These are phyloP conservation scores for Penicillium sp. DNA, from an alignment of 2,329 filamentous ascomycete species.

Conservation along the genomic window DNA sequence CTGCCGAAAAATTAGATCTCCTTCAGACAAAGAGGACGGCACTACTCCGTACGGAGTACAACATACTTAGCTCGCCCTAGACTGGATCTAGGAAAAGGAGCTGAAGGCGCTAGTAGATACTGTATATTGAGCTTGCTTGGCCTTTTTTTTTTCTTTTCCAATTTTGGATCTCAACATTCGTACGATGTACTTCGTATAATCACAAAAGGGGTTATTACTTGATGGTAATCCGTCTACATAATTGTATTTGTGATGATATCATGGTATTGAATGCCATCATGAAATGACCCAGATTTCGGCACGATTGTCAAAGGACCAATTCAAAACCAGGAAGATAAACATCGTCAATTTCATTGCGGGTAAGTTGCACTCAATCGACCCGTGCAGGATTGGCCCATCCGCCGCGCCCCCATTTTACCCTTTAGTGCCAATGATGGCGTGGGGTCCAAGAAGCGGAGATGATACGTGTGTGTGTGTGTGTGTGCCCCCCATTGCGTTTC, in stretches of 20 bases:
- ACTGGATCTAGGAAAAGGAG: not conserved
- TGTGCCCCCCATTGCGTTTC: too few species aligned
- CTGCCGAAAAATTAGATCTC: conserved; percentile 2
- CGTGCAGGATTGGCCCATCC: not conserved
- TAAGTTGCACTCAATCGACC: not conserved
- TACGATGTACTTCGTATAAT: not conserved
- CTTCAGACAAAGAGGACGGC: conserved; percentile 10
- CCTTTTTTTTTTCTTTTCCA: not conserved
- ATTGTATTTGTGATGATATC: too few species aligned
- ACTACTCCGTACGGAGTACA: not conserved
- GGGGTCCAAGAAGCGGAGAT: conserved; percentile 12
- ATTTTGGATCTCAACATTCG: not conserved
- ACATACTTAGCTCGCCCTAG: not conserved
- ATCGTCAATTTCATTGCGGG: not conserved
- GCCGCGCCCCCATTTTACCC: not conserved
- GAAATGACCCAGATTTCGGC: too few species aligned
- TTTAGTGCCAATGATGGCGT: not conserved
- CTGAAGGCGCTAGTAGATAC: not conserved
- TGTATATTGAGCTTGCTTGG: conserved; percentile 4
- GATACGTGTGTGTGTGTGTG: too few species aligned
- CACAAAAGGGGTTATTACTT: not conserved
- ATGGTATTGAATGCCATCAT: too few species aligned
- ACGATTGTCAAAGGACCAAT: not conserved
- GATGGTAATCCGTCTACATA: too few species aligned
- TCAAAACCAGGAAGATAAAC: not conserved